phyloP scores from a whole-genome alignment of 2,329 filamentous ascomycete species.

The Colletotrichum acutatum region DNA sequence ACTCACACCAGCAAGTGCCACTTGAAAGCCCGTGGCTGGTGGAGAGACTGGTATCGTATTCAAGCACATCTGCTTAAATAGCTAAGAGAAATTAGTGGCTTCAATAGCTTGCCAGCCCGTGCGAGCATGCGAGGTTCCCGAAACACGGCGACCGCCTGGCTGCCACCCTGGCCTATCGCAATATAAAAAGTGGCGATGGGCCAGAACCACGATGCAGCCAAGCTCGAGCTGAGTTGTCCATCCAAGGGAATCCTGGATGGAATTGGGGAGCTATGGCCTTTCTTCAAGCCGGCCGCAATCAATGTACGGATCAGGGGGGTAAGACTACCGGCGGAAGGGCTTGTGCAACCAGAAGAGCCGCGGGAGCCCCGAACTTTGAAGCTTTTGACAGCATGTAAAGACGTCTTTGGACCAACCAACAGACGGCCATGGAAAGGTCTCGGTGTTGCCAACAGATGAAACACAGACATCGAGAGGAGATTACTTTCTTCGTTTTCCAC shows the following conservation, averaged over 20 bases:
- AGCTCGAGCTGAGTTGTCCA: background rate
- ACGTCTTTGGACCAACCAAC: background rate
- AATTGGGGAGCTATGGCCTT: background rate
- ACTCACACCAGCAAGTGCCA: background rate
- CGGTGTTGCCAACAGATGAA: background rate
- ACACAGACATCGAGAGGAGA: background rate
- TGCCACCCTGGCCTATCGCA: background rate
- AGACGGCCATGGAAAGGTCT: background rate
- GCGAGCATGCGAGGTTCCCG: constrained; percentile 5
- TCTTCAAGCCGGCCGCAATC: background rate
- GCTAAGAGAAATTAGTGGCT: constrained; percentile 23
- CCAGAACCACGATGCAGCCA: background rate
- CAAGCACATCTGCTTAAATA: background rate
- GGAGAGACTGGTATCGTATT: background rate
- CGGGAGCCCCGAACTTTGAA: background rate
- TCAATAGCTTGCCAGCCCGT: background rate
- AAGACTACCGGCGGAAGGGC: background rate
- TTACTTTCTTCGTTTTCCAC: background rate
- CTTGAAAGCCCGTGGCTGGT: background rate
- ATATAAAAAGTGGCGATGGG: background rate
- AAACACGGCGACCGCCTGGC: background rate
- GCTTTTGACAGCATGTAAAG: background rate
- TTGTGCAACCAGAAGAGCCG: background rate
- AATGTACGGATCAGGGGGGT: background rate
- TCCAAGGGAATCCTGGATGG: background rate